phyloP scores from a whole-genome alignment of 1,139 yeast genomes.

The Suhomyces anneliseae region DNA sequence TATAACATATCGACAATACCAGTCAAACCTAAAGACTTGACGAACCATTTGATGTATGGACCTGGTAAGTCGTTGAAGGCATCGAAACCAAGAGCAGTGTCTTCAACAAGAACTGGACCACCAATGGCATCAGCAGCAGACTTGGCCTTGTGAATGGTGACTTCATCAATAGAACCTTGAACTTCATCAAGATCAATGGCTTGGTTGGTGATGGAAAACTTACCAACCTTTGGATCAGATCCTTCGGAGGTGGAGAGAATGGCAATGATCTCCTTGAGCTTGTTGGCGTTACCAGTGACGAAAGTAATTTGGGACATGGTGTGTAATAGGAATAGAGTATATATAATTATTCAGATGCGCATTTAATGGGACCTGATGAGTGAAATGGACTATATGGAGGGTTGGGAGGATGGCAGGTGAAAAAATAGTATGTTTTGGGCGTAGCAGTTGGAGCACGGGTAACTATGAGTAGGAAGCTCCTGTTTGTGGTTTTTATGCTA shows the following conservation, averaged over 20 bases:
- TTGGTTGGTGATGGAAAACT: conserved; percentile 54
- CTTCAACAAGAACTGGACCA: conserved; percentile 92
- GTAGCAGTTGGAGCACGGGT: no score
- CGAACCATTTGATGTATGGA: conserved; percentile 89
- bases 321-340: neutral
- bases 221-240: conserved; percentile 43
- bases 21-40: conserved; percentile 64
- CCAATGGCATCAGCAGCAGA: conserved; percentile 62
- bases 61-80: conserved; percentile 89
- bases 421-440: no score
- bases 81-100: conserved; percentile 82
- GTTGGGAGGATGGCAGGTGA: no score
- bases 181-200: conserved; percentile 82
- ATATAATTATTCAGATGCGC: neutral
- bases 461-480: no score
- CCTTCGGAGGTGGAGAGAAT: conserved; percentile 47
- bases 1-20: conserved; percentile 76
- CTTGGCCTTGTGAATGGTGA: conserved; percentile 76
- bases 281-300: conserved; percentile 88
- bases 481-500: no score
- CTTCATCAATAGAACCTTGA: conserved; percentile 84
- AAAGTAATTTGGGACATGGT: conserved; percentile 42
- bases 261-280: conserved; percentile 77
- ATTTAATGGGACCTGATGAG: neutral
- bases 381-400: neutral